Conservation (phyloP, 2,329 filamentous ascomycete genomes). For the Beauveria medogensis region DNA sequence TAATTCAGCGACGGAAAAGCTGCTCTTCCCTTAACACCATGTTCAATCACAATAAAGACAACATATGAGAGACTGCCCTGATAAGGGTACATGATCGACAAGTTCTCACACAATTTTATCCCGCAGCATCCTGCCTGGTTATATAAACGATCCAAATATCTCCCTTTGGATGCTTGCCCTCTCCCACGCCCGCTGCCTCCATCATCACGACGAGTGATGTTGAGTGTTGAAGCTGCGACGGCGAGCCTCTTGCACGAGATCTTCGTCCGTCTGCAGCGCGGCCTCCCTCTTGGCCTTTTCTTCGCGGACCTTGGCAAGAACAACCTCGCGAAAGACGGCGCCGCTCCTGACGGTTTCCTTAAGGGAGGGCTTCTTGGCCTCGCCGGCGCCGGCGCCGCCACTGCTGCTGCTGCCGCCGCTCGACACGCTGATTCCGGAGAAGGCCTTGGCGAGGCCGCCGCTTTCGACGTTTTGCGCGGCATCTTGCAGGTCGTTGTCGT, state of each 20-base stretch:
- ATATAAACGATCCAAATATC: neutral
- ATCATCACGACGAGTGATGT: neutral
- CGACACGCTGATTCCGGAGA: constrained; percentile 2
- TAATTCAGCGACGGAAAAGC: neutral
- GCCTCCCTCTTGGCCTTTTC: constrained; percentile 57
- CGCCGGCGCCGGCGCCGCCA: constrained; percentile 24
- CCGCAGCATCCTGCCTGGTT: neutral
- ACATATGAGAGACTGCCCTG: neutral
- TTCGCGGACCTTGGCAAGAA: constrained; percentile 85
- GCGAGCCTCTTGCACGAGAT: constrained; percentile 42
- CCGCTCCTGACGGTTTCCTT: constrained; percentile 31
- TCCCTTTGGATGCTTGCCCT: neutral
- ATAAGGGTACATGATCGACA: neutral
- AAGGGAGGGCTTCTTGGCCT: constrained; percentile 29
- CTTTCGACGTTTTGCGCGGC: constrained; percentile 32
- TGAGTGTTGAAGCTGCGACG: constrained; percentile 24
- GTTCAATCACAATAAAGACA: neutral
- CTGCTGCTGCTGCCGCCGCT: constrained; percentile 1
- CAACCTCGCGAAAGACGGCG: constrained; percentile 88
- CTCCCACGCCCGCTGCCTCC: neutral
- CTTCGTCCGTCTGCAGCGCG: constrained; percentile 57
- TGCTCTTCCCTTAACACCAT: neutral
- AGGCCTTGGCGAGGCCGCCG: constrained; percentile 14
- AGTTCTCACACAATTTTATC: neutral
- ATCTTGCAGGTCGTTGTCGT: constrained; percentile 60